A percentile compares a stretch with the other conserved stretches of the same genome.
Evolutionary conservation across 73 alveolate genomes (phyloP).

Genomic region (Paramecium sonneborni): DNA sequence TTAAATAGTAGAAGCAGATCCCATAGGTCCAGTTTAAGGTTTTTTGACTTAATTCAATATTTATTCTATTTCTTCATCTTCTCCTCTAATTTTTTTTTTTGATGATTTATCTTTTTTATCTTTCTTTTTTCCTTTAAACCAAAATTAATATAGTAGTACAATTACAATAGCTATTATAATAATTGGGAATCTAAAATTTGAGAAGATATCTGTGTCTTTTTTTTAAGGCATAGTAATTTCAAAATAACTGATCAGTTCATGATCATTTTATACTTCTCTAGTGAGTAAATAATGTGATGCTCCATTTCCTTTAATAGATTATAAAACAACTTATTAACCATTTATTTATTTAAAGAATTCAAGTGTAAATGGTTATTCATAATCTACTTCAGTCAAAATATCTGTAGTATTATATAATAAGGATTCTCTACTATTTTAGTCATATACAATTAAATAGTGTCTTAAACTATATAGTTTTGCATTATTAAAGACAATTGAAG

Average conservation of each 20-base stretch:
- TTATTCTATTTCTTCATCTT: slow-evolving; percentile 20
- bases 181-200: slow-evolving; percentile 11
- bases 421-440: neutral
- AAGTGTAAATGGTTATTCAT: neutral
- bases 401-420: slow-evolving; percentile 26
- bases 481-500: neutral
- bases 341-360: neutral
- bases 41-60: neutral
- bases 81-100: neutral
- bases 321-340: neutral
- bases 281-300: neutral
- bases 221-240: slow-evolving; percentile 42
- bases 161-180: neutral
- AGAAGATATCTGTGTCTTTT: neutral
- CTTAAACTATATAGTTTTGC: neutral
- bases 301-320: slow-evolving; percentile 25
- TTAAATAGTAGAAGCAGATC: neutral
- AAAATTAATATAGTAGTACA: slow-evolving; percentile 10
- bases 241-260: neutral
- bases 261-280: neutral
- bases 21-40: neutral
- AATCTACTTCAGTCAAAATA: slow-evolving; percentile 28
- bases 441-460: slow-evolving; percentile 9
- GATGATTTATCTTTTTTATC: neutral
- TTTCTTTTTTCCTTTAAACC: neutral